Conservation (phyloP, 2,329 filamentous ascomycete species). For the Colletotrichum siamense region DNA sequence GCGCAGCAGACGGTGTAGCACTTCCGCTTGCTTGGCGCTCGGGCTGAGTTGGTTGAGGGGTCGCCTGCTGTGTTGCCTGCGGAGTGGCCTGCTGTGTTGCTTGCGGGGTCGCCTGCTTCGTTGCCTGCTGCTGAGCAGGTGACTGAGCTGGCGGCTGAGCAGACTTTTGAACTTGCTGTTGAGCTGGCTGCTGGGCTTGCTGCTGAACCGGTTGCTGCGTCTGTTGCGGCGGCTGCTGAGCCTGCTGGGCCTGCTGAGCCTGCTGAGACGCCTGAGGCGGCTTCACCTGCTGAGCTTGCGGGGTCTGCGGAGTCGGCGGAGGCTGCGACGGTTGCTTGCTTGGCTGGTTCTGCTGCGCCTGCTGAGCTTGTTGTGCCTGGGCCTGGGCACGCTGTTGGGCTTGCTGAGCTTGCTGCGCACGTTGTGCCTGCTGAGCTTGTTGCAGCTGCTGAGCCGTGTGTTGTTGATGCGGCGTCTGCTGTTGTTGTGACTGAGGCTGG, state of each 20-base stretch:
- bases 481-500: constrained; percentile 51
- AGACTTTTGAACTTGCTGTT: constrained; percentile 26
- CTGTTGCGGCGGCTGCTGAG: constrained; percentile 30
- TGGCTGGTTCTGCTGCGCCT: constrained; percentile 23
- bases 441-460: neutral
- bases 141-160: constrained; percentile 29
- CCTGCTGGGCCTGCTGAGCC: constrained; percentile 15
- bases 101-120: constrained; percentile 32
- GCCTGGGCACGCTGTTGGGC: constrained; percentile 7
- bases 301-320: constrained; percentile 22
- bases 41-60: neutral
- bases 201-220: constrained; percentile 31
- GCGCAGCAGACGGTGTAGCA: constrained; percentile 38
- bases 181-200: constrained; percentile 35
- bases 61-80: constrained; percentile 28
- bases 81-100: constrained; percentile 7
- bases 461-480: constrained; percentile 18
- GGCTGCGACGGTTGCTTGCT: constrained; percentile 29
- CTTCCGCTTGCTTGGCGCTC: constrained; percentile 43
- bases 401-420: constrained; percentile 28
- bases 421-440: constrained; percentile 26
- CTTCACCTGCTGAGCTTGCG: constrained; percentile 25
- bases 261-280: constrained; percentile 29
- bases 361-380: constrained; percentile 32
- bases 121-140: constrained; percentile 25